Conservation (phyloP, 768 basidiomycete species). For the Erythrobasidium yunnanense region DNA sequence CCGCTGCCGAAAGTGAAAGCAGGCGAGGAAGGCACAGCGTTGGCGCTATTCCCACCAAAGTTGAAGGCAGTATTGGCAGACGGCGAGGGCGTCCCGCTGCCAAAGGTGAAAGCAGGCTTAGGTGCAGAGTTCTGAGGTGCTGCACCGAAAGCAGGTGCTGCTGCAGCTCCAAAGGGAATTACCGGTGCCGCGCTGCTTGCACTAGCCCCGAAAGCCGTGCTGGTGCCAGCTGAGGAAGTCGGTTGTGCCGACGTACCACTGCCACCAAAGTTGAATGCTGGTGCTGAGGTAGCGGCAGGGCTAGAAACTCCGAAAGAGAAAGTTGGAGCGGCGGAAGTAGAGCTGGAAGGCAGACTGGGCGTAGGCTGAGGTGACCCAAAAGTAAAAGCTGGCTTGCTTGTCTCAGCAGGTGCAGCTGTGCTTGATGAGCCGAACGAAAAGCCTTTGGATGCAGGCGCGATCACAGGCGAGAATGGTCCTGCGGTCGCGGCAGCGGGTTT, state of each 20-base stretch:
- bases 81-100: not conserved
- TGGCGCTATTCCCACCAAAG: too few species aligned
- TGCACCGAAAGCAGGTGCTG: too few species aligned
- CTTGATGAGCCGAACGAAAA: not conserved
- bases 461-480: not conserved
- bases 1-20: not conserved
- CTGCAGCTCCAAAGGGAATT: too few species aligned
- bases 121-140: not conserved
- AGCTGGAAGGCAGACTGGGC: too few species aligned
- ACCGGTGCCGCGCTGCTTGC: too few species aligned
- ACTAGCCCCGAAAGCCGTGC: too few species aligned
- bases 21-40: not conserved
- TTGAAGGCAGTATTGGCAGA: too few species aligned
- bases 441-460: too few species aligned
- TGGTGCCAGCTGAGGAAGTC: not conserved
- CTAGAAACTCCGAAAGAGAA: constrained; percentile 5
- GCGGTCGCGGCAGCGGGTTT: not conserved
- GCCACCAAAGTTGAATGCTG: not conserved
- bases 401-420: not conserved
- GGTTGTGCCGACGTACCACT: not conserved
- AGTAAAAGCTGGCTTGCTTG: not conserved
- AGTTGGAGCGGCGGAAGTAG: not conserved
- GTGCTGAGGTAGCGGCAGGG: not conserved
- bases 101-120: not conserved
- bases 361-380: not conserved